Base-by-base conservation (phyloP, 2,329 filamentous ascomycete genomes). In the Pestalotiopsis fici region DNA sequence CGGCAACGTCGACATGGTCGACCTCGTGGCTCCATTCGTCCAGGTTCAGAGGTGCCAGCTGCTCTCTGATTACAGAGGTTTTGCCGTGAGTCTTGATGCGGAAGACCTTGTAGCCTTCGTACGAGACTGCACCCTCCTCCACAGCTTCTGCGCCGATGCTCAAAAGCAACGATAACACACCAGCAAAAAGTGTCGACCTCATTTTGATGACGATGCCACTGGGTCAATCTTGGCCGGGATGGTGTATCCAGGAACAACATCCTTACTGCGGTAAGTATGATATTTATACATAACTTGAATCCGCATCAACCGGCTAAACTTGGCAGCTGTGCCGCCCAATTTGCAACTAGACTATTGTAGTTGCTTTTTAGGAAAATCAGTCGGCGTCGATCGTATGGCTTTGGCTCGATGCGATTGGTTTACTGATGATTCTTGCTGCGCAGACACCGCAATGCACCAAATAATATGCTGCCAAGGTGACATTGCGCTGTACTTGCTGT, bases 21-120 rank as follows among this genome's bases (percentile, higher is more conserved):
- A 64, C 31, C 13, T 54, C 61, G 25, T 64, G 61, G 25, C n/a
- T 55, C 61, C 61, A 64, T 35, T 64, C 43, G 25, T 64, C 61
- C 13, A 54, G 27, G 4, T 43, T 21, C 3, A 64, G 25, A 31
- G 61, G 15, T 2, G 35, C 31, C 5, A 64, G 43, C n/a, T 35
- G 31, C 23, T 64, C 61, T 23, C 37, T 43, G 12, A 64, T 47
- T 12, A 43, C 31, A 27, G 61, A 54, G 11, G 61, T 64, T 11
- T 64, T 39, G 6, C 61, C 64, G 1, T 74, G 65, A 12, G 72
- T 66, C 3, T 59, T 66, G 31, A 80, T 69, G 25, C 75, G 75
- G 66, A 75, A 78, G 25, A 79, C 73, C 59, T 76, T 76, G 57
- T 79, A 79, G 27, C 77, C 76, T 50, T 77, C 73, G 65, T 78